A percentile compares a stretch with the other conserved stretches of the same genome.
Conservation (phyloP, 2,329 filamentous ascomycete genomes). For the Fusarium tanahbumbuense region DNA sequence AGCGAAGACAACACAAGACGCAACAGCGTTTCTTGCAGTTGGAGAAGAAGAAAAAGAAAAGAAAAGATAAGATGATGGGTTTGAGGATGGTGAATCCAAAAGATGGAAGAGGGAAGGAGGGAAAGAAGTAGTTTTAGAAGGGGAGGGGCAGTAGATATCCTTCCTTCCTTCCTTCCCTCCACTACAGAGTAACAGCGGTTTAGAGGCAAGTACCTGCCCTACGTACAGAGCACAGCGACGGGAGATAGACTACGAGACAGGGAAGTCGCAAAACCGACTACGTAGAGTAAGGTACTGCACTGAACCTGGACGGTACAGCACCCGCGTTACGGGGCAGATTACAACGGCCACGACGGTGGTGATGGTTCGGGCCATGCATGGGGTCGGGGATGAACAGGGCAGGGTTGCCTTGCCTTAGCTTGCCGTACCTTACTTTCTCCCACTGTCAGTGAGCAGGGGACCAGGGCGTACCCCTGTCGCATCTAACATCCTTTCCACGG, state of each 20-base stretch:
- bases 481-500: slow-evolving; percentile 20
- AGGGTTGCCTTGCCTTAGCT: slow-evolving; percentile 4
- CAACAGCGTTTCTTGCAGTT: slow-evolving; percentile 45
- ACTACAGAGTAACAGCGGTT: slow-evolving; percentile 1
- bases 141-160: slow-evolving; percentile 45
- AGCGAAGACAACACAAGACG: slow-evolving; percentile 45
- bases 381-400: slow-evolving; percentile 7
- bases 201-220: background rate
- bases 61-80: slow-evolving; percentile 29
- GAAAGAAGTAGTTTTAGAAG: slow-evolving; percentile 44
- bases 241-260: background rate
- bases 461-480: slow-evolving; percentile 26
- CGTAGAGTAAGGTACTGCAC: slow-evolving; percentile 20
- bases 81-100: slow-evolving; percentile 40
- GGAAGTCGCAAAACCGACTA: slow-evolving; percentile 12
- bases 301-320: slow-evolving; percentile 10
- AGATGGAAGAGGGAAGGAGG: slow-evolving; percentile 32
- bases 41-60: slow-evolving; percentile 43
- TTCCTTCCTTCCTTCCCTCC: slow-evolving; percentile 6
- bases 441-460: slow-evolving; percentile 9
- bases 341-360: slow-evolving; percentile 47
- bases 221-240: slow-evolving; percentile 6
- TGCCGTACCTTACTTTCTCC: slow-evolving; percentile 2
- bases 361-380: slow-evolving; percentile 43
- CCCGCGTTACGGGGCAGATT: slow-evolving; percentile 42